A percentile compares a stretch with the other conserved stretches of the same genome.
phyloP scores from a whole-genome alignment of 225 moss, liverwort and hornwort genomes.

The Marchantia polymorpha region DNA sequence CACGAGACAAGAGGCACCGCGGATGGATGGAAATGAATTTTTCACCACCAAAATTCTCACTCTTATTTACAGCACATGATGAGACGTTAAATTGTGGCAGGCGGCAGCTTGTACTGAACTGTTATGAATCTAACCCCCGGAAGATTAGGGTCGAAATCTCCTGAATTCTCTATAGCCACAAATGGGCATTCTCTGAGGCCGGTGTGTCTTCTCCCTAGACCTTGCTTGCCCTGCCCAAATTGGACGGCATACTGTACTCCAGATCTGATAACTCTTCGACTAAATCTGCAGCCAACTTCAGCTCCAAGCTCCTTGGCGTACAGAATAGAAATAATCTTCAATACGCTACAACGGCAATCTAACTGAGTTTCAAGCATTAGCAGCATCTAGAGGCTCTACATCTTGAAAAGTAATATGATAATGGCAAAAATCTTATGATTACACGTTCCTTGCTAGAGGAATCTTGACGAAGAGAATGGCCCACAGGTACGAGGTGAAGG shows the following conservation, averaged over 20 bases:
- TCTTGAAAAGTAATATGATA: conserved; percentile 4
- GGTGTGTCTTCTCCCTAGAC: neutral
- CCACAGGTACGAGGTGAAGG: neutral
- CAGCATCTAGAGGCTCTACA: conserved; percentile 5
- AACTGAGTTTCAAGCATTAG: neutral
- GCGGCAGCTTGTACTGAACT: conserved; percentile 6
- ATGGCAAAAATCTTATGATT: conserved; percentile 18
- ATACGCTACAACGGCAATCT: conserved; percentile 16
- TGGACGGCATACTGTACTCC: conserved; percentile 6
- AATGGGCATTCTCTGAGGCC: neutral
- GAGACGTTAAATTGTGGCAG: neutral
- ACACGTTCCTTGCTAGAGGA: conserved; percentile 16
- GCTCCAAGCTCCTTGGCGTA: conserved; percentile 13
- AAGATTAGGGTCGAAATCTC: conserved; percentile 6
- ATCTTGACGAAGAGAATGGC: neutral
- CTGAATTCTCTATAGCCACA: conserved; percentile 8
- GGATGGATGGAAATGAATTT: neutral
- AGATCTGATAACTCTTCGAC: conserved; percentile 14
- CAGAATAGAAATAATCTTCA: conserved; percentile 9
- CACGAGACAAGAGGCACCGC: neutral
- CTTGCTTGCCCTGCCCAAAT: conserved; percentile 4
- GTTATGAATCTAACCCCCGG: conserved; percentile 17
- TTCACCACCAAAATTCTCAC: conserved; percentile 10
- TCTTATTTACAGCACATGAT: conserved; percentile 11
- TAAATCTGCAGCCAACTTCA: conserved; percentile 20